Percentiles rank a stretch among this genome's conserved stretches.
phyloP scores from a whole-genome alignment of 345 rosid genomes.

The Melaleuca alternifolia region DNA sequence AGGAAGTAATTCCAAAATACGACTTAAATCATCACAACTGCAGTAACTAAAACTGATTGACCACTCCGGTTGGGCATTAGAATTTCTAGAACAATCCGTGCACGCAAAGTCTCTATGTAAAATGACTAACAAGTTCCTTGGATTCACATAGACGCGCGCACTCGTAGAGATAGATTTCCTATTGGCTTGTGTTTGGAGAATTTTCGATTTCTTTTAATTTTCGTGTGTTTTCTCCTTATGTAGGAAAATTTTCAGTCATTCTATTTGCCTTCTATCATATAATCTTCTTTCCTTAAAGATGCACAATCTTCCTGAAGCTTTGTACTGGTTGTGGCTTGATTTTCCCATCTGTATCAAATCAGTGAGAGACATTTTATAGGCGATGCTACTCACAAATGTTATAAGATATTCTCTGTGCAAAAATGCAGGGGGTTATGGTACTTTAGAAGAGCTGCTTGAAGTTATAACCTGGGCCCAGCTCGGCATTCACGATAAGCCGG shows the following conservation, averaged over 20 bases:
- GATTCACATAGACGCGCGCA: background rate
- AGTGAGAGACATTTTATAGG: background rate
- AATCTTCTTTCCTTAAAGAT: background rate
- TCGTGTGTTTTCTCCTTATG: background rate
- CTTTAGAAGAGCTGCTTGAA: conserved; percentile 95
- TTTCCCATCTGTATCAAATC: background rate
- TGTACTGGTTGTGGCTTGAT: background rate
- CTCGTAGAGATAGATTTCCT: background rate
- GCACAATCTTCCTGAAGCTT: background rate
- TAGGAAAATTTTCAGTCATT: background rate
- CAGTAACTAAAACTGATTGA: background rate
- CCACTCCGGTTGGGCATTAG: background rate
- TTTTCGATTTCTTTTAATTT: background rate
- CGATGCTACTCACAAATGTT: background rate
- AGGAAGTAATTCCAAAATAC: background rate
- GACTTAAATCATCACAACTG: background rate
- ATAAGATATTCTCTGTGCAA: background rate
- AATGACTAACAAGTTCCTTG: background rate
- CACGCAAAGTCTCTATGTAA: background rate
- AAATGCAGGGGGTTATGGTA: conserved; percentile 86
- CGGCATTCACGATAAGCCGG: conserved; percentile 97
- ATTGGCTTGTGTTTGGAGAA: background rate
- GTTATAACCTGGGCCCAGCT: conserved; percentile 99
- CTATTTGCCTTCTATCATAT: background rate
- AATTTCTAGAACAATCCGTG: background rate